These are phyloP conservation scores for Wallacemonas sp. DNA, from an alignment of 208 protist species.

Conservation along the genomic window DNA sequence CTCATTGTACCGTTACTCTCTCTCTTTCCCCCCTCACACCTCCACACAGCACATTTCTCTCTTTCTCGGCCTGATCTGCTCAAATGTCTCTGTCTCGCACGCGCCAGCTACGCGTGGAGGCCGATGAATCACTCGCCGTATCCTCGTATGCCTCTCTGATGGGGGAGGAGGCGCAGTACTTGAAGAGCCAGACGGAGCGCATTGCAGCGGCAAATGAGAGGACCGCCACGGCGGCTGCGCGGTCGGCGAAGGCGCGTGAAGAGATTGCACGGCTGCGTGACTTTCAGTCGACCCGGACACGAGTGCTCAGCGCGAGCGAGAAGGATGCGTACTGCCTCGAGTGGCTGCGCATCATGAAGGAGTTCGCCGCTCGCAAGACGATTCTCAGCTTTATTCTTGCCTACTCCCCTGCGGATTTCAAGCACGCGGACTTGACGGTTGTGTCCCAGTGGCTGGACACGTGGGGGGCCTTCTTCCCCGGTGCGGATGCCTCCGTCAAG, in stretches of 20 bases:
- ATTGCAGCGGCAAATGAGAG: slow-evolving; percentile 9
- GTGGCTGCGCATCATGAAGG: slow-evolving; percentile 43
- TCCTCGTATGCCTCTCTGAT: slow-evolving; percentile 30
- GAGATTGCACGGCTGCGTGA: slow-evolving; percentile 21
- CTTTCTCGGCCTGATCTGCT: background rate
- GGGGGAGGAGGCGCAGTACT: slow-evolving; percentile 26
- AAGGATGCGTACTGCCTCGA: slow-evolving; percentile 21
- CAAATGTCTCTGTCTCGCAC: slow-evolving; percentile 36
- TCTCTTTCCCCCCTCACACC: background rate
- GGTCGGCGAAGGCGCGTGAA: slow-evolving; percentile 19
- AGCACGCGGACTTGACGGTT: slow-evolving; percentile 37
- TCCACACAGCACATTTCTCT: too few relatives aligned
- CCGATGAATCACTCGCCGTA: slow-evolving; percentile 16
- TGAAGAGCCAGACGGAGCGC: slow-evolving; percentile 17
- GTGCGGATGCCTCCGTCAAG: slow-evolving; percentile 30
- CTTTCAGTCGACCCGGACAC: background rate
- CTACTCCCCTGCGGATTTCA: slow-evolving; percentile 51
- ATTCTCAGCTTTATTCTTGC: slow-evolving; percentile 45
- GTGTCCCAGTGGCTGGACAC: slow-evolving; percentile 62
- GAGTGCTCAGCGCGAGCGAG: slow-evolving; percentile 12
- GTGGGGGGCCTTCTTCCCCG: slow-evolving; percentile 54
- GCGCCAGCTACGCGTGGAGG: slow-evolving; percentile 23
- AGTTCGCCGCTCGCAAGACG: slow-evolving; percentile 50
- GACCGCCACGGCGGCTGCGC: background rate
- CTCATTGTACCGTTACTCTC: too few relatives aligned